Evolutionary conservation across 768 basidiomycete genomes (phyloP), one percentile per base, ranked within the genome.

Genomic region (Kwoniella botswanensis): DNA sequence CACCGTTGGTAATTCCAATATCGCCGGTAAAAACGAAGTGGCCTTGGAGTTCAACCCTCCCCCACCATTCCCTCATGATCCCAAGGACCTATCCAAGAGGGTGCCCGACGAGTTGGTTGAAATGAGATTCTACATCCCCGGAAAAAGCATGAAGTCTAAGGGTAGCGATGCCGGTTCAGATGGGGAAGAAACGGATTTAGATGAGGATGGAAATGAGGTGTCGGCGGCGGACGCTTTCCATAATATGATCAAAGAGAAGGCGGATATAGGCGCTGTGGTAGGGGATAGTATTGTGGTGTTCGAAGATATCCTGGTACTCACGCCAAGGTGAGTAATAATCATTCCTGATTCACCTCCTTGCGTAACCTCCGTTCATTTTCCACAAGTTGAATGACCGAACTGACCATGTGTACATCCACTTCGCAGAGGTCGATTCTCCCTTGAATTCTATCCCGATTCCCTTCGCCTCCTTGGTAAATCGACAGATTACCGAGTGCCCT

Each of bases 401-500:
- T 60, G 58, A 60, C 58, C 9, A 22, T 17, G 44, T 21, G 17
- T 18, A 10, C 21, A 55, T 71, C 67, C 21, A 56, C 41, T 7
- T n/a, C 15, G 15, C 70, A 90, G 96, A 87, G 95, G 96, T 64
- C 90, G 94, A 65, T 97, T 95, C 83, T 95, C 98, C 78, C 91
- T 99, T 85, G 97, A 98, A 85, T 94, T 99, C 92, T 98, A 93
- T 87, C 90, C 90, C 26, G 92, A 93, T 64, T 98, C 94, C 86
- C 84, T 99, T 80, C 90, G 97, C 54, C 85, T 98, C 42, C 91
- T 94, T n/a, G 97, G 97, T 63, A 97, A 98, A 85, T 98, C 95
- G 1, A 98, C 98, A 84, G 97, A 99, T 84, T 99, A 99, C 88
- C 94, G 98, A 85, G 93, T 99, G 68, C 87, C 93, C 24, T 97